Evolutionary conservation across 768 basidiomycete genomes (phyloP).

Genomic region (Leccinum boreale): DNA sequence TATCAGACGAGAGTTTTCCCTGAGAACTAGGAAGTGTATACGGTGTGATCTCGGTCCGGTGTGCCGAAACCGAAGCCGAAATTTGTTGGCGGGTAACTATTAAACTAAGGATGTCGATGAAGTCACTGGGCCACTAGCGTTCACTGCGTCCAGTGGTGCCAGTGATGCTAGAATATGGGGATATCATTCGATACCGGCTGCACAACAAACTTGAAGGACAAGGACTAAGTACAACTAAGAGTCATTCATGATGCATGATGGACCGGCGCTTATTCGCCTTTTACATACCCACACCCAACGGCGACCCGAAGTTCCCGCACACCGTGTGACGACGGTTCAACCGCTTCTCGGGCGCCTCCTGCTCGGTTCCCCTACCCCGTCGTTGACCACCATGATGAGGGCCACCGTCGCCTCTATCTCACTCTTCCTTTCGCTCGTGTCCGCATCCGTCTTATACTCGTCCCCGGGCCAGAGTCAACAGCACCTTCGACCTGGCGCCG

Average conservation of each 20-base stretch:
- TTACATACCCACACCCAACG: background rate
- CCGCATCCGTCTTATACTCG: background rate
- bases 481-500: background rate
- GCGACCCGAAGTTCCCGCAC: background rate
- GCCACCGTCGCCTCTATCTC: background rate
- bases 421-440: background rate
- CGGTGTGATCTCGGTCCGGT: background rate
- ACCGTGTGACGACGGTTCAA: too few relatives aligned
- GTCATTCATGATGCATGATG: background rate
- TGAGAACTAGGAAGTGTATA: background rate
- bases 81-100: background rate
- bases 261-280: background rate
- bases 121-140: too few relatives aligned
- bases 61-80: background rate
- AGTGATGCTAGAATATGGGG: too few relatives aligned
- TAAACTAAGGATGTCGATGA: too few relatives aligned
- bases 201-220: too few relatives aligned
- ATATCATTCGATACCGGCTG: background rate
- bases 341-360: background rate
- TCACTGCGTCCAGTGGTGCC: too few relatives aligned
- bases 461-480: background rate
- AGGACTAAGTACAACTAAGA: background rate
- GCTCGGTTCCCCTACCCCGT: background rate
- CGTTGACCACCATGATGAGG: background rate
- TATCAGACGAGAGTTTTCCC: background rate